Evolutionary conservation across 108 stramenopile genomes (phyloP).

Genomic region (Pseudonitzschia pungens): DNA sequence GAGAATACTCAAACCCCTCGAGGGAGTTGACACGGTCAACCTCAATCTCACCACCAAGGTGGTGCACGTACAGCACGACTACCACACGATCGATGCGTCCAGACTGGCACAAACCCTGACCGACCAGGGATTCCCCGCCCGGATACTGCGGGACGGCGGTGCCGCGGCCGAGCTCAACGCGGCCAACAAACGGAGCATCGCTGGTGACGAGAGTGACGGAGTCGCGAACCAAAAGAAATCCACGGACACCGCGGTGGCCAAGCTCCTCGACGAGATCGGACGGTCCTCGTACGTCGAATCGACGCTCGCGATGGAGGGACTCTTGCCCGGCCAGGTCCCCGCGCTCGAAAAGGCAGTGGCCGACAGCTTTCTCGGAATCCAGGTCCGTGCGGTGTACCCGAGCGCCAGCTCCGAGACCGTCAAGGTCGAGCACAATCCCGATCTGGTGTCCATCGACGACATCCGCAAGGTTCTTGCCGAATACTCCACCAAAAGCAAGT

Average conservation of each 20-base stretch:
- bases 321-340: conserved; percentile 22
- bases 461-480: conserved; percentile 32
- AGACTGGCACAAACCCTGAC: conserved; percentile 50
- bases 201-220: conserved; percentile 6
- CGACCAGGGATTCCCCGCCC: conserved; percentile 58
- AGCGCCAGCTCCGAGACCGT: conserved; percentile 57
- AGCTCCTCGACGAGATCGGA: conserved; percentile 25
- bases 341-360: conserved; percentile 43
- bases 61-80: conserved; percentile 77
- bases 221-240: background rate
- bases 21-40: conserved; percentile 64
- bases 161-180: background rate
- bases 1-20: conserved; percentile 59
- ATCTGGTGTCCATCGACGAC: conserved; percentile 35
- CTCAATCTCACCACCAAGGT: conserved; percentile 79
- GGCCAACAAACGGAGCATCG: background rate
- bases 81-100: conserved; percentile 37
- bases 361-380: conserved; percentile 54
- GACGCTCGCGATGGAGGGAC: conserved; percentile 51
- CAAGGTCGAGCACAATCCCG: conserved; percentile 79
- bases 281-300: conserved; percentile 68
- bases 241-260: conserved; percentile 6
- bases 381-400: conserved; percentile 61
- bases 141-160: conserved; percentile 61
- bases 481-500: conserved; percentile 20